These are phyloP conservation scores for Galium porrigens DNA, from an alignment of 305 asterid genomes.

Conservation along the genomic window DNA sequence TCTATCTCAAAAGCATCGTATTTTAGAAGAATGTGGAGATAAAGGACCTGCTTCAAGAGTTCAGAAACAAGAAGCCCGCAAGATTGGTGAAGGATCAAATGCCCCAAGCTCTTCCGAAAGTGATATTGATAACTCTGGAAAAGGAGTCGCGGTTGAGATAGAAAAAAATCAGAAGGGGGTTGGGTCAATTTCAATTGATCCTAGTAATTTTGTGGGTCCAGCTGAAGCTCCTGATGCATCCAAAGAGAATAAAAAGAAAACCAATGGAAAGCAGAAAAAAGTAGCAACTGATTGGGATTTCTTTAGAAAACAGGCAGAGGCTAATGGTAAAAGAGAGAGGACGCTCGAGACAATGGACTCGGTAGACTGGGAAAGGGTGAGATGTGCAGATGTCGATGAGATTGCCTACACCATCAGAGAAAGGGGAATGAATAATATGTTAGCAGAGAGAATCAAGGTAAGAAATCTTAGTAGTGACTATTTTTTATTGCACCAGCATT, in stretches of 20 bases:
- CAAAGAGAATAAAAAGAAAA: conserved; percentile 32
- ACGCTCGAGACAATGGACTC: conserved; percentile 57
- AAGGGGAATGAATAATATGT: conserved; percentile 93
- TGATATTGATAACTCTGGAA: conserved; percentile 36
- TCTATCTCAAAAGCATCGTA: conserved; percentile 26
- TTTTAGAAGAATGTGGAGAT: conserved; percentile 15
- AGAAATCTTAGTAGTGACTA: conserved; percentile 13
- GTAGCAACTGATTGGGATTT: conserved; percentile 58
- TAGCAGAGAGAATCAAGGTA: conserved; percentile 91
- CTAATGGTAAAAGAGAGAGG: conserved; percentile 38
- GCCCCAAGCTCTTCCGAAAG: conserved; percentile 23
- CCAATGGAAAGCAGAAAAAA: conserved; percentile 43
- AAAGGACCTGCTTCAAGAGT: conserved; percentile 19
- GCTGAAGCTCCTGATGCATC: conserved; percentile 21
- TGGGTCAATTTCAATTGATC: conserved; percentile 28
- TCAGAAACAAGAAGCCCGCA: conserved; percentile 25
- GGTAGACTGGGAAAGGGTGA: conserved; percentile 87
- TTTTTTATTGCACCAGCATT: background rate
- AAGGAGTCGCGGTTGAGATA: conserved; percentile 29
- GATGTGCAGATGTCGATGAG: conserved; percentile 70
- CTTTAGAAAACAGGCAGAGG: conserved; percentile 43
- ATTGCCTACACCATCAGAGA: conserved; percentile 72
- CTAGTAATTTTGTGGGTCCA: conserved; percentile 23
- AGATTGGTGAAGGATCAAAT: conserved; percentile 28
- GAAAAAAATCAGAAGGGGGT: conserved; percentile 29